These are phyloP conservation scores for Syncephalis plumigaleata DNA, from an alignment of 371 early-diverging fungal species.

Conservation along the genomic window DNA sequence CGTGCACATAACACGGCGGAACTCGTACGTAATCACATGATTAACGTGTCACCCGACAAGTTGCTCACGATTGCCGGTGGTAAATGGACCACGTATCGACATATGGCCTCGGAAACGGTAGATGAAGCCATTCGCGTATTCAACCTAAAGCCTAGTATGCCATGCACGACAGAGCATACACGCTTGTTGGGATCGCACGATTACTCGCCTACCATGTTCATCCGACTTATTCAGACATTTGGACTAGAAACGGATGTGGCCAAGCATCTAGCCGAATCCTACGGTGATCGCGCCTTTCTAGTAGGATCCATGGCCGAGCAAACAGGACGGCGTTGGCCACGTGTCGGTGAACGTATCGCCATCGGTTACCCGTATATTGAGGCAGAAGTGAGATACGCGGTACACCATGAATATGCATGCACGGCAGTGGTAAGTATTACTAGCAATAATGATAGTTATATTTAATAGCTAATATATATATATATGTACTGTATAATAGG, in stretches of 20 bases:
- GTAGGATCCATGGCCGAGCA: constrained; percentile 66
- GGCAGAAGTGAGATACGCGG: constrained; percentile 90
- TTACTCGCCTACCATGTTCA: constrained; percentile 78
- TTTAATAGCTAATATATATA: not conserved
- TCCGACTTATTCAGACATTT: constrained; percentile 80
- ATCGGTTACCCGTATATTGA: constrained; percentile 84
- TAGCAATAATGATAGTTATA: not conserved
- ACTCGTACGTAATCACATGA: constrained; percentile 94
- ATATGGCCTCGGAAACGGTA: constrained; percentile 97
- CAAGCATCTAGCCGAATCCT: constrained; percentile 76
- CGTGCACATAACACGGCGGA: constrained; percentile 77
- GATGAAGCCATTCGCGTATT: constrained; percentile 64
- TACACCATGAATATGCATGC: constrained; percentile 85
- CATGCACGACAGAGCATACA: constrained; percentile 57
- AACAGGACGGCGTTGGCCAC: constrained; percentile 57
- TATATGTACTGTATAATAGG: constrained; percentile 11
- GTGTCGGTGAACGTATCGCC: constrained; percentile 65
- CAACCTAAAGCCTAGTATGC: constrained; percentile 25
- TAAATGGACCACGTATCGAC: constrained; percentile 99
- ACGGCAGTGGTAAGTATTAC: constrained; percentile 36
- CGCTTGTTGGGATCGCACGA: constrained; percentile 77
- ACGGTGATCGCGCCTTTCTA: constrained; percentile 92
- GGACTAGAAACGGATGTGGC: constrained; percentile 90
- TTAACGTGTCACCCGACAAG: constrained; percentile 67
- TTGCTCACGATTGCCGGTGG: constrained; percentile 97